phyloP scores from a whole-genome alignment of 2,329 filamentous ascomycete species.

The Onygenales sp. region DNA sequence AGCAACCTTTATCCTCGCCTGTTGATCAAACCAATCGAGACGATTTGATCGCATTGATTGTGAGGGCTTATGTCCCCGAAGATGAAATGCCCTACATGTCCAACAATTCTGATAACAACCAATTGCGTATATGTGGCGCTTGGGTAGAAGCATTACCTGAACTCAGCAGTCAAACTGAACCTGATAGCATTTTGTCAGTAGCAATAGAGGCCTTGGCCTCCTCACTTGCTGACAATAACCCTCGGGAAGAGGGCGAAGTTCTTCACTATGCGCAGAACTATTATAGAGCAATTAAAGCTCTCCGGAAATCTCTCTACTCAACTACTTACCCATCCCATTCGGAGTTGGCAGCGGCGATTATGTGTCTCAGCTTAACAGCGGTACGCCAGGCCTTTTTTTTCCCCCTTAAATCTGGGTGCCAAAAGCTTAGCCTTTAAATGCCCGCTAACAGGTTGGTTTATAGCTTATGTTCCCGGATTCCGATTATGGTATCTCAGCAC shows the following conservation, averaged over 20 bases:
- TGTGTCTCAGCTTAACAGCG: constrained; percentile 26
- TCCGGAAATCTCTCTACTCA: constrained; percentile 15
- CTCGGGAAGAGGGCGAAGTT: constrained; percentile 12
- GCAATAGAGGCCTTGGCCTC: constrained; percentile 26
- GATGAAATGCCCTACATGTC: constrained; percentile 7
- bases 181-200: constrained; percentile 16
- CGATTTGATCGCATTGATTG: constrained; percentile 3
- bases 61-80: constrained; percentile 7
- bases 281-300: constrained; percentile 18
- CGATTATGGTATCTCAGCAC: constrained; percentile 17
- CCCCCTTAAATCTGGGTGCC: no score
- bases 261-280: constrained; percentile 21
- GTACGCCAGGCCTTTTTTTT: constrained; percentile 11
- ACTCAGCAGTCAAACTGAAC: constrained; percentile 14
- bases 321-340: constrained; percentile 9
- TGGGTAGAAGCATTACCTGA: constrained; percentile 33
- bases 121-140: constrained; percentile 27
- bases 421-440: no score
- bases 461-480: constrained; percentile 7
- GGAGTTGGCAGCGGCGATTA: constrained; percentile 23
- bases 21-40: background rate
- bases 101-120: background rate
- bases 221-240: constrained; percentile 18
- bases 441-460: background rate
- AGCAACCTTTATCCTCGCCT: background rate